phyloP scores from a whole-genome alignment of 2,329 filamentous ascomycete species.

The Xylaria sp. region DNA sequence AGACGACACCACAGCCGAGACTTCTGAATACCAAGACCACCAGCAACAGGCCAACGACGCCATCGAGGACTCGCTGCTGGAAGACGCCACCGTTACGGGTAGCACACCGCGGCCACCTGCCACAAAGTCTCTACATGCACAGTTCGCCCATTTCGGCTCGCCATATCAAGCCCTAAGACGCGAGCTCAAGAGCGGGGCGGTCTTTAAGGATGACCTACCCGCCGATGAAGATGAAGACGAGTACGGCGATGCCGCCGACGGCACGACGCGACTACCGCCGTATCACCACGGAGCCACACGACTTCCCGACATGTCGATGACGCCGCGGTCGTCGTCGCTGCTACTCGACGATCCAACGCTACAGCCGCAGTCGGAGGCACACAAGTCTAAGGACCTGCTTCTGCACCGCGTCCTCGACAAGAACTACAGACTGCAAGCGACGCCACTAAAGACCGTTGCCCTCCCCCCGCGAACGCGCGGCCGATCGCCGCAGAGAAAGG shows the following conservation, averaged over 20 bases:
- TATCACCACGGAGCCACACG: constrained; percentile 65
- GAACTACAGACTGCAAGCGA: constrained; percentile 93
- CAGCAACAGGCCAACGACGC: constrained; percentile 54
- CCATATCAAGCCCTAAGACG: constrained; percentile 80
- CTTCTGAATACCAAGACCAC: constrained; percentile 53
- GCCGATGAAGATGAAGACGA: constrained; percentile 52
- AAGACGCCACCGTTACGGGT: constrained; percentile 70
- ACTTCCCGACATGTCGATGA: constrained; percentile 72
- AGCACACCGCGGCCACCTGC: constrained; percentile 74
- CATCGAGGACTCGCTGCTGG: constrained; percentile 74
- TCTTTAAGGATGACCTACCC: constrained; percentile 50
- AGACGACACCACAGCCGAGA: constrained; percentile 51
- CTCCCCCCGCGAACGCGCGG: constrained; percentile 34
- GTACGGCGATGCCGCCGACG: constrained; percentile 53
- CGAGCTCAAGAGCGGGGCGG: constrained; percentile 65
- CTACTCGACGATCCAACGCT: constrained; percentile 58
- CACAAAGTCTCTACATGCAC: constrained; percentile 56
- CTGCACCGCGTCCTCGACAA: constrained; percentile 95
- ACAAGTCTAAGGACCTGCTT: constrained; percentile 74
- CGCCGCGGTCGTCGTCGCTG: constrained; percentile 67
- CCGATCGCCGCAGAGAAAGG: constrained; percentile 49
- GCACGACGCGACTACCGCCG: constrained; percentile 59
- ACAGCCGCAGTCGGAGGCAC: constrained; percentile 41
- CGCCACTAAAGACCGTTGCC: constrained; percentile 72
- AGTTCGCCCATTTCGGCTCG: constrained; percentile 74